Evolutionary conservation across 2,329 filamentous ascomycete species (phyloP), one percentile per base, ranked within the genome.

Genomic region (Fusarium burgessii): DNA sequence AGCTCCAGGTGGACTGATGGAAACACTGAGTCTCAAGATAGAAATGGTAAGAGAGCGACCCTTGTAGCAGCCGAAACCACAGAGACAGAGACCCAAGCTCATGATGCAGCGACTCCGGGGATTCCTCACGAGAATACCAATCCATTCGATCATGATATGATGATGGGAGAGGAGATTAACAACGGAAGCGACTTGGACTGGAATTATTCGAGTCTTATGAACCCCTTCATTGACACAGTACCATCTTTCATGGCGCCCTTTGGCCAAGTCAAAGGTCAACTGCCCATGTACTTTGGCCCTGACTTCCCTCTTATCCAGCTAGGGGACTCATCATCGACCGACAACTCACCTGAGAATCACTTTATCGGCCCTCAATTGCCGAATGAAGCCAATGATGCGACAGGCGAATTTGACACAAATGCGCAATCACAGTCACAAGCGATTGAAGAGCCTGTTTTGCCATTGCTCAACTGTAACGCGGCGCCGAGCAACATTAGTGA

Each of bases 1-100:
- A 33, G 32, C 32, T 33, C 32, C 5, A 49, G 33, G 27, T 49
- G 27, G 5, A 27, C 45, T 10, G 45, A 49, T 23, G 27, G n/a
- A 6, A 7, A 10, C 2, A 49, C 27, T 11, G 27, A 49, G 2
- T 7, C n/a, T 1, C 27, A 13, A 7, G 45, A 33, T 33, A 49
- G 32, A n/a, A 33, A 7, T 10, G 7, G 7, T 0, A 27, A 23
- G 7, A 33, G 1, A 2, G 7, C 14, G 2, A 33, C 27, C 0
- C 27, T 27, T 5, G 27, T n/a, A 13, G 27, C n/a, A 5, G 45
- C 17, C 12, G 45, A 47, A 33, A 27, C 27, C 7, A 9, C 27
- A 17, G 45, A 17, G n/a, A 9, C 27, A 17, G 27, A 33, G 13
- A 15, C 27, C 14, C 23, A 23, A 4, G 45, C 45, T 49, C 45